Evolutionary conservation across 495 filamentous ascomycete genomes (phyloP), one percentile per base, ranked within the genome.

Genomic region (Talaromyces thailandensis): DNA sequence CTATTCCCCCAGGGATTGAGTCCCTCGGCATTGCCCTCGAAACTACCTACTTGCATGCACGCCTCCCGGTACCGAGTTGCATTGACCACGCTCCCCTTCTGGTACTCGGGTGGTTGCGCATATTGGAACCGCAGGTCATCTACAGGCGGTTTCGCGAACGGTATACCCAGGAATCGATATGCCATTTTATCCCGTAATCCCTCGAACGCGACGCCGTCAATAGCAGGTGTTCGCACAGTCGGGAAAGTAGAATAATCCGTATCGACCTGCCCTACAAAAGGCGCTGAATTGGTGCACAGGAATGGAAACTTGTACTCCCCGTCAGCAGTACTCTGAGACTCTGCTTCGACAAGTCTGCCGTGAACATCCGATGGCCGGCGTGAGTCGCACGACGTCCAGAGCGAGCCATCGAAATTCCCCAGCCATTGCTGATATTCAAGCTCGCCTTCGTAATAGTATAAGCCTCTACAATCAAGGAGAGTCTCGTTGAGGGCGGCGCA

Each of bases 161-260:
- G 77, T 11, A 83, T 73, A 2, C 81, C 80, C 3, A 78, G 67
- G 64, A 84, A 84, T 4, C 79, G 77, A 68, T 82, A 83, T 11
- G 78, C 81, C 51, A 78, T 79, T 32, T 78, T 71, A 67, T 84
- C 79, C n/a, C 79, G 73, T 62, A 74, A 80, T 4, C 81, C 81
- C 9, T 70, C 63, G 57, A 76, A 74, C 1, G 65, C 69, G 50
- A 81, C 70, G 2, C 37, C 58, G 1, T 45, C 58, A 28, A 60
- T 48, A 4, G 2, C 3, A 1, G 58, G 40, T 14, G 58, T 60
- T 29, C 40, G 18, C 35, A 60, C 58, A n/a, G 21, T 37, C 21
- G 58, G 58, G 8, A 60, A 60, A n/a, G 69, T 71, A 23, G 71
- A 70, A 18, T 64, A 65, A 9, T 64, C 60, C 9, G 65, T 66